These are phyloP conservation scores for Syzygium aromaticum DNA, from an alignment of 345 rosid species.

Conservation along the genomic window DNA sequence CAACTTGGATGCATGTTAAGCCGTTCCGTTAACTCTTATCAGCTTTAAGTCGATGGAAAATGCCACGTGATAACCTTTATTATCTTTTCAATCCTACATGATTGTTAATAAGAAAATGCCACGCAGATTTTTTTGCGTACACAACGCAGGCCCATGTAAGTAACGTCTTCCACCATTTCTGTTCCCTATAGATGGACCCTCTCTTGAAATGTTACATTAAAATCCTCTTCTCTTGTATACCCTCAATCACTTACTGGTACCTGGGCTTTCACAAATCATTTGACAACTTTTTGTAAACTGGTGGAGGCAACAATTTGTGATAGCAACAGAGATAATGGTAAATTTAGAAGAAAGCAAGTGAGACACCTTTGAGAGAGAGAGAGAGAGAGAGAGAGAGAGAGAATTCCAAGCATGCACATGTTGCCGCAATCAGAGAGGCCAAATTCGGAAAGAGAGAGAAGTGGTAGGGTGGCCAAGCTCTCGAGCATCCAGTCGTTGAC, in stretches of 20 bases:
- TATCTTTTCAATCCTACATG: too few species aligned
- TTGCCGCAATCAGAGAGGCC: constrained; percentile 17
- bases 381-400: background rate
- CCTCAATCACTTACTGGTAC: background rate
- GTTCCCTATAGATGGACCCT: background rate
- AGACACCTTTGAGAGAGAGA: constrained; percentile 10
- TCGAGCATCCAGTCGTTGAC: constrained; percentile 14
- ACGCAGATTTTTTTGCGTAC: background rate
- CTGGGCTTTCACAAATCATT: background rate
- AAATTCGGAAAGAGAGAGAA: background rate
- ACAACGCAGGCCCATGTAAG: background rate
- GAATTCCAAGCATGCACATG: constrained; percentile 15
- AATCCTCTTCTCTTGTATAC: background rate
- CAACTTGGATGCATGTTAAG: background rate
- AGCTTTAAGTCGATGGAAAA: background rate
- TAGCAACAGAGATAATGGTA: background rate
- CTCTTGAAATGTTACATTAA: background rate
- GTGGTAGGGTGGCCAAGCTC: background rate
- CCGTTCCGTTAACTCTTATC: background rate
- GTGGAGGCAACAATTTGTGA: background rate
- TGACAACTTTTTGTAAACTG: background rate
- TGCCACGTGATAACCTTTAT: background rate
- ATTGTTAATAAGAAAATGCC: too few species aligned
- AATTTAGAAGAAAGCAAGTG: background rate
- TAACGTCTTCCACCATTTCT: background rate